Evolutionary conservation across 1,284 basidiomycete species (phyloP), one percentile per base, ranked within the genome.

Genomic region (Puccinia polysora): DNA sequence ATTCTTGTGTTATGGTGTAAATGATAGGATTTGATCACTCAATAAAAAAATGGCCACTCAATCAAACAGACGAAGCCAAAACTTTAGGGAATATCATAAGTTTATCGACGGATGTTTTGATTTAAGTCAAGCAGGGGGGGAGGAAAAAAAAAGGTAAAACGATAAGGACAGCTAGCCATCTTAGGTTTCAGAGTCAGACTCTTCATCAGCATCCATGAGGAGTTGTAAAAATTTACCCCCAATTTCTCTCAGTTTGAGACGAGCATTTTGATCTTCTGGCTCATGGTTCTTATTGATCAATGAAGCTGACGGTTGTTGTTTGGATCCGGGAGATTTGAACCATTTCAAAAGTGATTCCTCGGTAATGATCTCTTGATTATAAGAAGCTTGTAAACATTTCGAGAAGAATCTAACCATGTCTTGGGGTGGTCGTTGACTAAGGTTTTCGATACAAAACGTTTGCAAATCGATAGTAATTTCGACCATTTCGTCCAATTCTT

Each of bases 291-390:
- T 43, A 18, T 8, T 25, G 12, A 25, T 14, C 23, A 2, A 18
- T 2, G 25, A 18, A 23, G 4, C 28, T 18, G 28, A 45, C 18
- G 1, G 40, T 32, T 2, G 20, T 12, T 25, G 70, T 59, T 76
- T 75, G 32, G 77, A 75, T 56, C 65, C 56, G 15, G 60, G 52
- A 47, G 64, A 73, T 72, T 75, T 79, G 77, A 81, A 81, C 81
- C 81, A 82, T 10, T 73, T 76, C 4, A 81, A 76, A 1, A 81
- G 79, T 15, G 77, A 78, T 25, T 82, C 81, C 59, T 81, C 80
- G 23, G 74, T 75, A n/a, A 82, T 77, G n/a, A 82, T 75, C 43
- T 82, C 81, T 47, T 78, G 76, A 70, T 82, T 80, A 76, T 82
- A 82, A 56, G 80, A 80, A 62, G 78, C 80, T 70, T 81, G 81